A percentile compares a stretch with the other conserved stretches of the same genome.
phyloP scores from a whole-genome alignment of 23 red algal genomes.

The Gracilaria domingensis region DNA sequence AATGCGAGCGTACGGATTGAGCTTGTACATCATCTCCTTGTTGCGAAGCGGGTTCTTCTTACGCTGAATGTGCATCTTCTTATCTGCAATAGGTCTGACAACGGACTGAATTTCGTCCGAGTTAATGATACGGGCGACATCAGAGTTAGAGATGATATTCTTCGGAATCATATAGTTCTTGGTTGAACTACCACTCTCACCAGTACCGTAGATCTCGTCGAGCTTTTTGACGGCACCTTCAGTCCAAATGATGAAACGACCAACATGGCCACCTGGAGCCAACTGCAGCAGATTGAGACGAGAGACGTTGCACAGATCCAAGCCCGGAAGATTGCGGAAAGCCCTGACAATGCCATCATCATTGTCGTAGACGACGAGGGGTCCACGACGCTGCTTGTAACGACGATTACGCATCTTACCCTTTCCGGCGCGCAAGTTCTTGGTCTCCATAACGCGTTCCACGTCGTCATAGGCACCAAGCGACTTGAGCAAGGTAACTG shows the following conservation, averaged over 20 bases:
- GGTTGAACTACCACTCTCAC: constrained; percentile 43
- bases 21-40: constrained; percentile 91
- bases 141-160: constrained; percentile 84
- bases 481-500: constrained; percentile 79
- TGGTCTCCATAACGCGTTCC: constrained; percentile 79
- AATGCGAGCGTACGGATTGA: constrained; percentile 86
- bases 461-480: constrained; percentile 95
- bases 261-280: constrained; percentile 96
- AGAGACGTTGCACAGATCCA: constrained; percentile 85
- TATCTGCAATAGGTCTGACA: constrained; percentile 70
- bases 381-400: constrained; percentile 86
- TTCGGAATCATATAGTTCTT: constrained; percentile 90
- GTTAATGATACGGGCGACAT: constrained; percentile 96
- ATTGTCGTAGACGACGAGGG: constrained; percentile 94
- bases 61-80: constrained; percentile 63
- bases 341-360: constrained; percentile 92
- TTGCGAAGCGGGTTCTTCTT: constrained; percentile 96
- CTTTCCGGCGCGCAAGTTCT: constrained; percentile 88
- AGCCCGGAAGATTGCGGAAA: constrained; percentile 94
- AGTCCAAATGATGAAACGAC: constrained; percentile 97
- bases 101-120: constrained; percentile 97
- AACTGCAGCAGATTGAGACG: constrained; percentile 93
- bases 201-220: constrained; percentile 89
- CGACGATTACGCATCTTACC: constrained; percentile 97
- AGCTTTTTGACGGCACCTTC: constrained; percentile 86